phyloP scores from a whole-genome alignment of 2,329 filamentous ascomycete species.

The Pseudocercospora pini-densiflorae region DNA sequence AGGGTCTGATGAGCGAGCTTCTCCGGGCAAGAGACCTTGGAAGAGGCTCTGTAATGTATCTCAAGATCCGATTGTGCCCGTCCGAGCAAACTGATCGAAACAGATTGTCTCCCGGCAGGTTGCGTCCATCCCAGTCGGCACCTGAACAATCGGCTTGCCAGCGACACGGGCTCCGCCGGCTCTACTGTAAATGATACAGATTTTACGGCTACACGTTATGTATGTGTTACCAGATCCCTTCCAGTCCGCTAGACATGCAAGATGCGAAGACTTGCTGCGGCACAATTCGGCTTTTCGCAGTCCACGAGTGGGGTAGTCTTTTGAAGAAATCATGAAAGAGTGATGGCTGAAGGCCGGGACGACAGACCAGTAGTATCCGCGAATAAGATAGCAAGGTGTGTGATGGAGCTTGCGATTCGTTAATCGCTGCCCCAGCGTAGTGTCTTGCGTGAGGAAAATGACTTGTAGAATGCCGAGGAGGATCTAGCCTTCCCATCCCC shows the following conservation, averaged over 20 bases:
- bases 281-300: constrained; percentile 18
- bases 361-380: constrained; percentile 19
- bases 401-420: constrained; percentile 27
- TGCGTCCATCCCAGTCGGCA: constrained; percentile 27
- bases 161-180: constrained; percentile 16
- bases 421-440: constrained; percentile 15
- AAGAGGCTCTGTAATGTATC: not conserved
- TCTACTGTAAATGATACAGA: constrained; percentile 24
- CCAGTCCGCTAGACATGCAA: not conserved
- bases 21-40: not conserved
- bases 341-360: constrained; percentile 15
- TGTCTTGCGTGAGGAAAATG: constrained; percentile 18
- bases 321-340: constrained; percentile 7
- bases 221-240: constrained; percentile 11
- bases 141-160: constrained; percentile 10
- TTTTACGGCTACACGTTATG: constrained; percentile 4
- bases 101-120: constrained; percentile 24
- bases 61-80: not conserved
- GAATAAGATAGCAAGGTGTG: constrained; percentile 26
- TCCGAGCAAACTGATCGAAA: constrained; percentile 25
- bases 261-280: constrained; percentile 1
- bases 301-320: constrained; percentile 19
- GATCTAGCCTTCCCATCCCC: constrained; percentile 2
- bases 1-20: not conserved
- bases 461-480: constrained; percentile 22